These are phyloP conservation scores for Ophiostoma angusticollis DNA, from an alignment of 2,329 filamentous ascomycete genomes.

Conservation along the genomic window DNA sequence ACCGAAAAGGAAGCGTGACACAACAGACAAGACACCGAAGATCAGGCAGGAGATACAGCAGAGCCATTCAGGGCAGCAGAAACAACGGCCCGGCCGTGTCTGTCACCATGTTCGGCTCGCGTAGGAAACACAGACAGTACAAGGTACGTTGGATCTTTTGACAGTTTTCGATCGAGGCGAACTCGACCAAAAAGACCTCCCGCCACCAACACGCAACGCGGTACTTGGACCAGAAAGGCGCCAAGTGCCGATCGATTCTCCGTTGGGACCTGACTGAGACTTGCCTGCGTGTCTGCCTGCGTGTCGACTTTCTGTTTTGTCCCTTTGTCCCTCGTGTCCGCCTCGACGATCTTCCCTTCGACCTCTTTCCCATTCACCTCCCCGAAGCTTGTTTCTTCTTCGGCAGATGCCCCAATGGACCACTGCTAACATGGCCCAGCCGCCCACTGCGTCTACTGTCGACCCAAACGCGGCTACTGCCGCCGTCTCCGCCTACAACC, in stretches of 20 bases:
- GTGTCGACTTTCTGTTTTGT: background rate
- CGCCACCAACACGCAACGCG: too few species aligned
- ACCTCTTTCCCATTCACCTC: constrained; percentile 1
- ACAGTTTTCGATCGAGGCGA: too few species aligned
- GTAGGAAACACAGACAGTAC: constrained; percentile 32
- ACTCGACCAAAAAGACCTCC: too few species aligned
- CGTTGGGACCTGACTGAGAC: background rate
- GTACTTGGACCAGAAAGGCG: too few species aligned
- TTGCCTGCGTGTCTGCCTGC: background rate
- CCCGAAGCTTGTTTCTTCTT: background rate
- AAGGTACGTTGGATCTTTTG: constrained; percentile 30
- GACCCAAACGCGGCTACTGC: constrained; percentile 66
- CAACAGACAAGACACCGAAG: background rate
- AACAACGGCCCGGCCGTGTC: constrained; percentile 2
- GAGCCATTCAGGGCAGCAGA: too few species aligned
- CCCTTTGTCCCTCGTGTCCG: background rate
- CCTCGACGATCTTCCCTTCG: background rate
- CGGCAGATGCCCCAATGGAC: constrained; percentile 5
- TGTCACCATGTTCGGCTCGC: constrained; percentile 32
- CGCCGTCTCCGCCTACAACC: constrained; percentile 68
- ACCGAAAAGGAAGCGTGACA: background rate
- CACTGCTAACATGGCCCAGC: constrained; percentile 29
- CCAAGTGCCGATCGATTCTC: too few species aligned
- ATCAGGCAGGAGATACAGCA: background rate
- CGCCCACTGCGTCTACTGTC: constrained; percentile 49